These are phyloP conservation scores for Forsythia viridissima DNA, from an alignment of 257 asterid species.

Conservation along the genomic window DNA sequence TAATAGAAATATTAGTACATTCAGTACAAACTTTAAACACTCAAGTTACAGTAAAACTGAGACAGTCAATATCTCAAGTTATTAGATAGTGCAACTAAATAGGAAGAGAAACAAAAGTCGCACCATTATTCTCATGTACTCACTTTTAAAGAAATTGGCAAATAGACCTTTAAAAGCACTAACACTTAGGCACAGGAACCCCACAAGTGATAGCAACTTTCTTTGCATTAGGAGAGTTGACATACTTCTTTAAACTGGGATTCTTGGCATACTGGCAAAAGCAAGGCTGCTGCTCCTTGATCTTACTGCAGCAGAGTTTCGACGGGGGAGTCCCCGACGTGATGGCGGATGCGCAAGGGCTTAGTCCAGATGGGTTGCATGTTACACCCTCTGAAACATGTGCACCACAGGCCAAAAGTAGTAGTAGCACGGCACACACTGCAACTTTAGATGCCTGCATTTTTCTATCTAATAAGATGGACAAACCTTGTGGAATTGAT, in stretches of 20 bases:
- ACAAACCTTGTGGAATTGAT: neutral
- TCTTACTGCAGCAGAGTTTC: slow-evolving; percentile 2
- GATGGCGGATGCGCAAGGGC: slow-evolving; percentile 2
- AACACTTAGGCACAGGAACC: slow-evolving; percentile 12
- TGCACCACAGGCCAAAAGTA: slow-evolving; percentile 1
- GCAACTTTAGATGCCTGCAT: slow-evolving; percentile 3
- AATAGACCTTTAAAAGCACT: neutral
- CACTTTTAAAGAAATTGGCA: neutral
- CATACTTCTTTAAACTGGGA: neutral
- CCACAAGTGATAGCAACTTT: slow-evolving; percentile 10
- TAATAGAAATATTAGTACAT: neutral
- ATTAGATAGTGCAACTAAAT: neutral
- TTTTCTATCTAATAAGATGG: neutral
- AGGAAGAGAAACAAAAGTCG: neutral
- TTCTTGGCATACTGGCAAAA: slow-evolving; percentile 17
- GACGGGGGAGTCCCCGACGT: neutral
- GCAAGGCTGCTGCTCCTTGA: slow-evolving; percentile 20
- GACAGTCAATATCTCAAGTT: neutral
- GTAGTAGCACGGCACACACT: neutral
- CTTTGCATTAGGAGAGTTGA: slow-evolving; percentile 9
- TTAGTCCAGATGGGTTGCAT: slow-evolving; percentile 3
- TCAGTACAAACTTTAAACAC: neutral
- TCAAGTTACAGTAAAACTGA: neutral
- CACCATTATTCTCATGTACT: neutral
- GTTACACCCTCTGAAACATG: slow-evolving; percentile 10